These are phyloP conservation scores for Hypoxylon trugodes DNA, from an alignment of 495 filamentous ascomycete species.

Conservation along the genomic window DNA sequence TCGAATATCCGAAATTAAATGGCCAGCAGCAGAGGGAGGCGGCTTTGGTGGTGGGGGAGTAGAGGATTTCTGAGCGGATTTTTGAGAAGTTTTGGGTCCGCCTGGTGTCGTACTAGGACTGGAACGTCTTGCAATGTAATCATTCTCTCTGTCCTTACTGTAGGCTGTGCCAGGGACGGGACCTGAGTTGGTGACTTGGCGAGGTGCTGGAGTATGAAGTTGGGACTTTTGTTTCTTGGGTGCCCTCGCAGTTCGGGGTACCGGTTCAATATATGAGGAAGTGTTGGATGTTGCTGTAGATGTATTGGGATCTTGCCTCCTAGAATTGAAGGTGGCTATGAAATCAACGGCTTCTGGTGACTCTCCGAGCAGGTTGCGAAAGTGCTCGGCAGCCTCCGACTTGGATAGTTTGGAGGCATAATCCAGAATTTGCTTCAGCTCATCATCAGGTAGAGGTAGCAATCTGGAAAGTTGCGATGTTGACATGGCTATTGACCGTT, in stretches of 20 bases:
- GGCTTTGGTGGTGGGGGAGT: constrained; percentile 56
- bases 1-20: constrained; percentile 78
- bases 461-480: constrained; percentile 76
- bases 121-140: constrained; percentile 50
- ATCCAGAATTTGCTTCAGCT: constrained; percentile 80
- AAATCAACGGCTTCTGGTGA: constrained; percentile 87
- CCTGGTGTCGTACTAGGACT: constrained; percentile 46
- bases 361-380: constrained; percentile 88
- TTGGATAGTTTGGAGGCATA: constrained; percentile 77
- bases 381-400: constrained; percentile 78
- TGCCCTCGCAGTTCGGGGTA: constrained; percentile 41
- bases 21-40: constrained; percentile 75
- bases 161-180: constrained; percentile 48
- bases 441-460: constrained; percentile 83
- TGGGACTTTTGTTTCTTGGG: constrained; percentile 68
- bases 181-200: constrained; percentile 65
- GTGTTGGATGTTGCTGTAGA: constrained; percentile 16
- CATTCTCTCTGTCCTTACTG: constrained; percentile 49
- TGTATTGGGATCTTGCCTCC: constrained; percentile 60
- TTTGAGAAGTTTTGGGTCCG: constrained; percentile 46
- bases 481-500: constrained; percentile 56
- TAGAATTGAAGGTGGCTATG: constrained; percentile 88
- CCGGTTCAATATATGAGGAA: constrained; percentile 42
- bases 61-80: constrained; percentile 49
- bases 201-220: constrained; percentile 70